Evolutionary conservation across 768 basidiomycete genomes (phyloP), one percentile per base, ranked within the genome.

Genomic region (Amanita exitialis): DNA sequence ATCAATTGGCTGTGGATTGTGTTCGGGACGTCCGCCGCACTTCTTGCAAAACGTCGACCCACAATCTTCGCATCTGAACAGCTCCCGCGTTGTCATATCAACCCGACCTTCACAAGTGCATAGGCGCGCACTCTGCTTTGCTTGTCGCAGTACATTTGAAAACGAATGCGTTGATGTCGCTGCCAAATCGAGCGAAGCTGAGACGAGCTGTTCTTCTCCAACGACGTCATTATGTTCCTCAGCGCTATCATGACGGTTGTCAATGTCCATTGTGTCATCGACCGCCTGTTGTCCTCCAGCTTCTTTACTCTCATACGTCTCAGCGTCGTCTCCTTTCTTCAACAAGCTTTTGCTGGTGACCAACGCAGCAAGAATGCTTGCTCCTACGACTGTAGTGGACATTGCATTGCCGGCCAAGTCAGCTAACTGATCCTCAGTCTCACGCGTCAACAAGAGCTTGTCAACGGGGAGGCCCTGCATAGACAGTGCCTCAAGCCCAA

Each of bases 351-450:
- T 74, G 5, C 81, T 80, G 1, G 83, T 66, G 8, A 86, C 76
- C 41, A 97, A 70, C 0, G 91, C 90, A 15, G 86, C 83, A 50
- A 95, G 69, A 55, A 96, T 89, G 56, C 90, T 85, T 3, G 90
- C 78, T 1, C 94, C 94, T 27, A 97, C 93, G 21, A 96, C 94
- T 1, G 94, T 96, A 4, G 93, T 90, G 1, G 92, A 93, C 94
- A 97, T 97, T 53, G 94, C 94, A 61, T 97, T 97, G 2, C 94
- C 94, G 16, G 94, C 93, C 13, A 97, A 74, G 65, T 96, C 92
- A 3, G 92, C 90, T 6, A 97, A 74, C 53, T 97, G 86, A 64
- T 96, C 94, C 64, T 94, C 89, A 15, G 79, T 90, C 67, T 97
- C 94, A 47, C 91, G 83, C 1, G 94, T 96, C 49, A 97, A 75